Conservation (phyloP, 1,284 basidiomycete species). For the Papiliotrema terrestris region DNA sequence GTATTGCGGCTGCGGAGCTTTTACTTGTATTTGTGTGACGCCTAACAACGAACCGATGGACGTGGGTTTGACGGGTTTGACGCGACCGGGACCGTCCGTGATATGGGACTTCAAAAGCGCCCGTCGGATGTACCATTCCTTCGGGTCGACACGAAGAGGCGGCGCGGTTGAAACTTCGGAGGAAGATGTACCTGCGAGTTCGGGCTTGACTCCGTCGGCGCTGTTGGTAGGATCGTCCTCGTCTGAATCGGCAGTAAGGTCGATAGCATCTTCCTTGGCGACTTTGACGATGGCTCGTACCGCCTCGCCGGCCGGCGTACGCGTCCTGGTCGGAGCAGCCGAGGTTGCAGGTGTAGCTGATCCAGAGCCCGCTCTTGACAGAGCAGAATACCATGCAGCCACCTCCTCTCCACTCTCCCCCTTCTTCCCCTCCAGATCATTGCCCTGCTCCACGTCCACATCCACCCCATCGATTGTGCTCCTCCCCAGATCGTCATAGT, state of each 20-base stretch:
- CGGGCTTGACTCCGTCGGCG: background rate
- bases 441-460: slow-evolving; percentile 15
- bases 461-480: slow-evolving; percentile 23
- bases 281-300: background rate
- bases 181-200: background rate
- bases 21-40: slow-evolving; percentile 7
- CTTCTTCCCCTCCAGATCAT: background rate
- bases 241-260: slow-evolving; percentile 7
- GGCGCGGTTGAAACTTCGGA: background rate
- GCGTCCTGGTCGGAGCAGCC: background rate
- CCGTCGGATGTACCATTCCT: slow-evolving; percentile 47
- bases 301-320: background rate
- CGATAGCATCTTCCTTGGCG: slow-evolving; percentile 5
- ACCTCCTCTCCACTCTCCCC: slow-evolving; percentile 22
- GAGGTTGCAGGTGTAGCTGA: background rate
- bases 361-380: slow-evolving; percentile 8
- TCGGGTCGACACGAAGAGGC: slow-evolving; percentile 23
- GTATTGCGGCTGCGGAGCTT: slow-evolving; percentile 20
- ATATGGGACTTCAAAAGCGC: slow-evolving; percentile 21
- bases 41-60: slow-evolving; percentile 34
- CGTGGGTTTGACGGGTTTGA: slow-evolving; percentile 5
- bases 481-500: slow-evolving; percentile 39
- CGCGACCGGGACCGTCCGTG: slow-evolving; percentile 4
- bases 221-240: background rate
- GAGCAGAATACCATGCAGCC: slow-evolving; percentile 35